A percentile compares a stretch with the other conserved stretches of the same genome.
Evolutionary conservation across 179 eudicot genomes (phyloP).

Genomic region (Carnegiea gigantea): DNA sequence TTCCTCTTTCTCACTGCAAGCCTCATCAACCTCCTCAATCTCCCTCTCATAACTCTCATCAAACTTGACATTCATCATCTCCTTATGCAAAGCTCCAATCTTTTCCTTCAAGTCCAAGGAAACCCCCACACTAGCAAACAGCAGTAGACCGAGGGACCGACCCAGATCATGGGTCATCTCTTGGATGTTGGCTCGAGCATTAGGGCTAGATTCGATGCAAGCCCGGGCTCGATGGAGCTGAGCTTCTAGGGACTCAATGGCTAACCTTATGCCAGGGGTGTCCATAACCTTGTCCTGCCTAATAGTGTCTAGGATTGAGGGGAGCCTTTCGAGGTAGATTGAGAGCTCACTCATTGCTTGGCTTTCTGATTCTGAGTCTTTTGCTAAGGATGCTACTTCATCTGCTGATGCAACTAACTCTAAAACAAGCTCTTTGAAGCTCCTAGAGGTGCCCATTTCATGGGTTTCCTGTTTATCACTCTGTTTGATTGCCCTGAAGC

Average conservation of each 20-base stretch:
- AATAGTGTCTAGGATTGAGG: slow-evolving; percentile 45
- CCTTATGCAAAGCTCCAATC: slow-evolving; percentile 53
- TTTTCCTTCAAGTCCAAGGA: slow-evolving; percentile 46
- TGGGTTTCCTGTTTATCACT: slow-evolving; percentile 14
- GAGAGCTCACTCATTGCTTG: slow-evolving; percentile 46
- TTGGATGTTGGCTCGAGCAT: slow-evolving; percentile 36
- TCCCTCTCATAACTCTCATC: slow-evolving; percentile 24
- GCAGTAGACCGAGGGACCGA: slow-evolving; percentile 60
- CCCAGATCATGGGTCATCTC: slow-evolving; percentile 58
- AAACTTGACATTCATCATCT: slow-evolving; percentile 69
- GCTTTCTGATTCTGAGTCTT: slow-evolving; percentile 31
- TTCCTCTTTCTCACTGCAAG: slow-evolving; percentile 15
- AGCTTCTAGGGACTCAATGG: slow-evolving; percentile 51
- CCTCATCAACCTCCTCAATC: slow-evolving; percentile 20
- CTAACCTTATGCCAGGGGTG: slow-evolving; percentile 45
- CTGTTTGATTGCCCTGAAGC: background rate
- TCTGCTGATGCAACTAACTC: slow-evolving; percentile 44
- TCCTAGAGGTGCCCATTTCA: slow-evolving; percentile 15
- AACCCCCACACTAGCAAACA: slow-evolving; percentile 63
- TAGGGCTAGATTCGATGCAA: slow-evolving; percentile 27
- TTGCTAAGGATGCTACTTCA: slow-evolving; percentile 43
- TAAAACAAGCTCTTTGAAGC: slow-evolving; percentile 37
- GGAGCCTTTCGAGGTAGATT: slow-evolving; percentile 42
- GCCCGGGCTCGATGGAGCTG: slow-evolving; percentile 48
- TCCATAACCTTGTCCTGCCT: slow-evolving; percentile 42